Evolutionary conservation across 257 asterid genomes (phyloP).

Genomic region (Voacanga thouarsii): DNA sequence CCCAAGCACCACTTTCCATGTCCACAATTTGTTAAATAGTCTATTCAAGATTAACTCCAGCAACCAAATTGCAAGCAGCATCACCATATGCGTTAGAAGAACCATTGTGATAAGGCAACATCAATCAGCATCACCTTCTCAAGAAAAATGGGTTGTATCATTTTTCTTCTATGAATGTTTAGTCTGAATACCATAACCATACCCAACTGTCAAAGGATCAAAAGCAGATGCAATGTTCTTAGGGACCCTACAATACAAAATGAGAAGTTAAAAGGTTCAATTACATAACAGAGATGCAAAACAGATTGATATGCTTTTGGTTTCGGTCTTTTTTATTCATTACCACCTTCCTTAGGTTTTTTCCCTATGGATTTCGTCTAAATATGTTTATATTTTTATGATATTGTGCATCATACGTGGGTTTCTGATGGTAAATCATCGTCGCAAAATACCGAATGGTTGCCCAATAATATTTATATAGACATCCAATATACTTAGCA

Average conservation of each 20-base stretch:
- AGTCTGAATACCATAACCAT: constrained; percentile 10
- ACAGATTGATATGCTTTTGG: too few species aligned
- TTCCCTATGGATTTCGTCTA: too few species aligned
- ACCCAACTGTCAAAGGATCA: constrained; percentile 43
- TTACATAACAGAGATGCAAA: too few species aligned
- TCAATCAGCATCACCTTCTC: constrained; percentile 17
- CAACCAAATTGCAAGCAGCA: constrained; percentile 57
- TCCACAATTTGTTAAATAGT: constrained; percentile 73
- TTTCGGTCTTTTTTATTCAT: too few species aligned
- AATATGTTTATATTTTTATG: too few species aligned
- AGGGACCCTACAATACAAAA: constrained; percentile 39
- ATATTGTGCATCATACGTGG: too few species aligned
- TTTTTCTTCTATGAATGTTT: neutral
- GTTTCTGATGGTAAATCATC: too few species aligned
- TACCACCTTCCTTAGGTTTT: too few species aligned
- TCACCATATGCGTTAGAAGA: constrained; percentile 32
- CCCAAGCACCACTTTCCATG: constrained; percentile 93
- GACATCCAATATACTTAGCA: too few species aligned
- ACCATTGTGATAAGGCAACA: constrained; percentile 37
- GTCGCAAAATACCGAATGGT: too few species aligned
- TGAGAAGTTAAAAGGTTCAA: too few species aligned
- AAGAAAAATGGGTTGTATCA: neutral
- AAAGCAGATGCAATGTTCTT: constrained; percentile 40
- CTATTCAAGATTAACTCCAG: constrained; percentile 49
- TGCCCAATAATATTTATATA: too few species aligned